Base-by-base conservation (phyloP, 306 rosid species). In the Medicago lupulina region DNA sequence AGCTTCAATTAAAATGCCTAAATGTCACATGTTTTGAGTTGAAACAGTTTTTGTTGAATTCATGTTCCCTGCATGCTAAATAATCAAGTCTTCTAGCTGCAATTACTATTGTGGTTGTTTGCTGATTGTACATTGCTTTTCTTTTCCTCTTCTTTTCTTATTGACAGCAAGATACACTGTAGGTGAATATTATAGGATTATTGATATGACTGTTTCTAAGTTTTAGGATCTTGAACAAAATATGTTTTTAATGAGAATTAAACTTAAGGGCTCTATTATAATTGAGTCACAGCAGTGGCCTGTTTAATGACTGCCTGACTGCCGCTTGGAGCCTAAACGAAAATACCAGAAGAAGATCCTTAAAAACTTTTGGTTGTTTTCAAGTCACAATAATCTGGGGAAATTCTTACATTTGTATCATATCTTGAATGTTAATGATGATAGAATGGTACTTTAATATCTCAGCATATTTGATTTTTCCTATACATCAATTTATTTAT, bases 341-440 rank as follows among this genome's bases (percentile, higher is more conserved):
- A 77, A 70, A 21, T 61, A n/a, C 76, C 88, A 79, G 87, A 75
- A 18, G 89, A 89, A 90, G 93, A 90, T 82, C 87, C 93, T 79
- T 85, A 87, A 83, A 80, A 85, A 75, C 53, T 34, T 62, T 61
- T 1, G 11, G 70, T 86, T 70, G 79, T 77, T 88, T 83, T 86
- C 85, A 83, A 61, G 89, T 80, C 73, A 88, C 96, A 88, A 81
- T 86, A 83, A 58, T 83, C 89, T 69, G 82, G 82, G 74, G 78
- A 81, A 64, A 81, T 81, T 63, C 34, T 59, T 16, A 5, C 21
- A 61, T 61, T 28, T 13, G 16, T 46, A 46, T 4, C 14, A 34
- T 34, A 34, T 34, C 7, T 34, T 34, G 5, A 34, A 34, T 34
- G 38, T 34, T 34, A 6, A 34, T 3, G 31, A 34, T 34, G 38